A percentile compares a stretch with the other conserved stretches of the same genome.
phyloP scores from a whole-genome alignment of 2,329 filamentous ascomycete genomes.

The Microsporum ferrugineum region DNA sequence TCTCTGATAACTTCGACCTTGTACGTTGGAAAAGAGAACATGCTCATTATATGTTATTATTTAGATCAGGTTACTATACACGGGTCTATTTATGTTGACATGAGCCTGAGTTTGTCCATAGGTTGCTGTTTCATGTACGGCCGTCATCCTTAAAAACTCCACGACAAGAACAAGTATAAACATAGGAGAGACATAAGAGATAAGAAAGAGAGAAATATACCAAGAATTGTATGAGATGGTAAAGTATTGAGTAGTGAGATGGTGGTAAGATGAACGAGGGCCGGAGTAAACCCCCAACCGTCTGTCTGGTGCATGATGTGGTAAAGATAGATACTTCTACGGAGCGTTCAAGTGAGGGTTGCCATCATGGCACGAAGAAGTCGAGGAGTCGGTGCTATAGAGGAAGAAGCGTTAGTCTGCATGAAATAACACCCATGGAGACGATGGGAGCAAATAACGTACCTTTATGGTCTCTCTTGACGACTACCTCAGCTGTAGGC shows the following conservation, averaged over 20 bases:
- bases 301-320: background rate
- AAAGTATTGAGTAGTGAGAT: background rate
- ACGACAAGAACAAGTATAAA: background rate
- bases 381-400: constrained; percentile 50
- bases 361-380: constrained; percentile 59
- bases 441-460: constrained; percentile 45
- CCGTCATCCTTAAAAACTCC: background rate
- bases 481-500: constrained; percentile 46
- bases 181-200: background rate
- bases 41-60: background rate
- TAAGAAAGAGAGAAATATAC: background rate
- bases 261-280: background rate
- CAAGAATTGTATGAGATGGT: background rate
- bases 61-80: background rate
- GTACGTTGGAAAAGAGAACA: background rate
- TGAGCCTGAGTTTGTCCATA: background rate
- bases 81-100: background rate
- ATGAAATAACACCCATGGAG: background rate
- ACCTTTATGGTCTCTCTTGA: constrained; percentile 92
- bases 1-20: too few relatives aligned
- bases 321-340: background rate
- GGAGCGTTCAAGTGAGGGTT: constrained; percentile 49
- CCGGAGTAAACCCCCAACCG: background rate
- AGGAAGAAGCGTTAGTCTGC: constrained; percentile 5
- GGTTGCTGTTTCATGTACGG: background rate